Percentiles rank a stretch among this genome's conserved stretches.
Evolutionary conservation across 176 grass and related monocot genomes (phyloP).

Genomic region (Otatea glauca): DNA sequence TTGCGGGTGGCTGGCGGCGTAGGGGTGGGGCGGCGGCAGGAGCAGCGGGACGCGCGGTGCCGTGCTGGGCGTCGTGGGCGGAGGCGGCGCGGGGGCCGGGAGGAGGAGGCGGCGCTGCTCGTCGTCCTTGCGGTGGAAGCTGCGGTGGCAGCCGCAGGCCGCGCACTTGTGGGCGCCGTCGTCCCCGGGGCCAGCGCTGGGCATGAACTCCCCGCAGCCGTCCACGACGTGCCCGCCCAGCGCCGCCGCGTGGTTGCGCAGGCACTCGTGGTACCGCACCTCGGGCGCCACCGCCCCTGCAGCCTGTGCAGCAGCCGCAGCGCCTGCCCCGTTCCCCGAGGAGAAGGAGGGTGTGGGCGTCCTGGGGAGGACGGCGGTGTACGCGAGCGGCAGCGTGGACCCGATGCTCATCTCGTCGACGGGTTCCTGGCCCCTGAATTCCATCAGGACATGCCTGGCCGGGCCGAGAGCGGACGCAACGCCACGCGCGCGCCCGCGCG

Average conservation of each 20-base stretch:
- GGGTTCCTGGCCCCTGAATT: slow-evolving; percentile 36
- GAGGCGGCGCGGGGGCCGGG: background rate
- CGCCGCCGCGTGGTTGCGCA: slow-evolving; percentile 69
- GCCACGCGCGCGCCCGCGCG: background rate
- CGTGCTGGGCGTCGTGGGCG: background rate
- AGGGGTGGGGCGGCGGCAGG: slow-evolving; percentile 39
- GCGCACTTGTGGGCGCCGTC: slow-evolving; percentile 58
- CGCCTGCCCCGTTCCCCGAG: background rate
- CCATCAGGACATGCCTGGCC: slow-evolving; percentile 55
- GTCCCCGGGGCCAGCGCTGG: background rate
- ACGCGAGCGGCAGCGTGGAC: slow-evolving; percentile 5
- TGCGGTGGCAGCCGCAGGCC: slow-evolving; percentile 79
- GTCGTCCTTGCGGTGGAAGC: slow-evolving; percentile 76
- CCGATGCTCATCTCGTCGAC: slow-evolving; percentile 20
- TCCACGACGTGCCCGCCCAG: slow-evolving; percentile 67
- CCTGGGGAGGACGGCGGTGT: background rate
- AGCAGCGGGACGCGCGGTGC: slow-evolving; percentile 30
- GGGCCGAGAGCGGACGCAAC: background rate
- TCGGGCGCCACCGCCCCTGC: background rate
- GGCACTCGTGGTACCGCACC: slow-evolving; percentile 65
- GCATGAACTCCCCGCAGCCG: slow-evolving; percentile 88
- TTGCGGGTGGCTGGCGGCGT: slow-evolving; percentile 9
- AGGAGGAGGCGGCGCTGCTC: slow-evolving; percentile 33
- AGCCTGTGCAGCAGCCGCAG: background rate
- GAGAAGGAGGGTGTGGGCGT: background rate